phyloP scores from a whole-genome alignment of 352 stramenopile species.

The Phytophthora agathidicida region DNA sequence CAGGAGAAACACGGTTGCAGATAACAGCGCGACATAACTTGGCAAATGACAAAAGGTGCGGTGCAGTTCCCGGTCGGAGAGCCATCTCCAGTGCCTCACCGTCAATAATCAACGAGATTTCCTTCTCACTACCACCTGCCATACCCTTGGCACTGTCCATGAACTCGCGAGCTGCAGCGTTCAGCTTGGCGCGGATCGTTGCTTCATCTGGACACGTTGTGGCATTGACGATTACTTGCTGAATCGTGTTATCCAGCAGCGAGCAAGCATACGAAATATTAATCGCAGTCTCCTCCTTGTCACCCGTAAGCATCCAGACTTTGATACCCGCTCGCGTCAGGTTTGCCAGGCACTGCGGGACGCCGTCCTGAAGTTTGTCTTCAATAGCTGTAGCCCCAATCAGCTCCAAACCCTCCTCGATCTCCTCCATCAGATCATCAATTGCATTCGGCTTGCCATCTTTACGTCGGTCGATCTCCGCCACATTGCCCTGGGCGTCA shows the following conservation, averaged over 20 bases:
- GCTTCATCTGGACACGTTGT: conserved; percentile 74
- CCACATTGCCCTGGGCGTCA: conserved; percentile 66
- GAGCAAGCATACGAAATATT: conserved; percentile 95
- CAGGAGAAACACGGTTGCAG: conserved; percentile 85
- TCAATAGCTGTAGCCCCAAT: conserved; percentile 93
- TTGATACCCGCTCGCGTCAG: conserved; percentile 91
- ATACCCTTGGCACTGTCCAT: conserved; percentile 47
- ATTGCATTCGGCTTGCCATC: conserved; percentile 79
- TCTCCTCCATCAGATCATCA: conserved; percentile 81
- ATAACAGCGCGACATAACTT: conserved; percentile 81
- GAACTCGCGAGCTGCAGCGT: conserved; percentile 53
- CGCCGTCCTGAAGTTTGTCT: conserved; percentile 92
- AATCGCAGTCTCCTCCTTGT: conserved; percentile 96
- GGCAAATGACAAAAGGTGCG: conserved; percentile 69
- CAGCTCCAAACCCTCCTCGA: conserved; percentile 82
- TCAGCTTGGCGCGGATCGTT: conserved; percentile 62
- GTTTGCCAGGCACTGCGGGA: conserved; percentile 83
- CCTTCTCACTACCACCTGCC: conserved; percentile 36
- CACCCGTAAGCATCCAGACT: conserved; percentile 96
- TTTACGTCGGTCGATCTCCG: conserved; percentile 81
- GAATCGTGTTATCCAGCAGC: conserved; percentile 85
- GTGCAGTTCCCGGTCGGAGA: conserved; percentile 47
- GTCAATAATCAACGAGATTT: conserved; percentile 77
- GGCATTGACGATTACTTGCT: conserved; percentile 77
- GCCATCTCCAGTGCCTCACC: conserved; percentile 76